A percentile compares a stretch with the other conserved stretches of the same genome.
These are phyloP conservation scores for Rutidosis leptorrhynchoides DNA, from an alignment of 129 eudicot genomes.

Conservation along the genomic window DNA sequence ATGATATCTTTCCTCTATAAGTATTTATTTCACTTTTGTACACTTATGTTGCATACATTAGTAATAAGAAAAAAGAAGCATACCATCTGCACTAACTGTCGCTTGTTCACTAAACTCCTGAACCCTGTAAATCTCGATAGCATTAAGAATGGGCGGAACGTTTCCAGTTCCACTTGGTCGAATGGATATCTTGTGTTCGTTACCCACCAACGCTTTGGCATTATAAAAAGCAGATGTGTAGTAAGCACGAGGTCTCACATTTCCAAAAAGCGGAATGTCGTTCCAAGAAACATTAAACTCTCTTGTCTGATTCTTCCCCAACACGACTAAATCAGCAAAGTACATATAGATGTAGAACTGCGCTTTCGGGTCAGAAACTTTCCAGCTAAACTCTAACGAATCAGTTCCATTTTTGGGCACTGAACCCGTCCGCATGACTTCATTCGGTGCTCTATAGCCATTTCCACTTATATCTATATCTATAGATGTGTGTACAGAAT, in stretches of 20 bases:
- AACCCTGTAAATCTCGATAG: conserved; percentile 33
- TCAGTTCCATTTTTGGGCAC: conserved; percentile 24
- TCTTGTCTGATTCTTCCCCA: conserved; percentile 26
- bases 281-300: conserved; percentile 38
- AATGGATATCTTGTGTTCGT: conserved; percentile 26
- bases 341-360: conserved; percentile 28
- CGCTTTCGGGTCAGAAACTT: conserved; percentile 17
- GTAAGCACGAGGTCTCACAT: conserved; percentile 29
- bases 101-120: conserved; percentile 13
- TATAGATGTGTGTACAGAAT: conserved; percentile 19
- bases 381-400: conserved; percentile 34
- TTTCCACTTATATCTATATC: conserved; percentile 33
- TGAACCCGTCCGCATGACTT: conserved; percentile 36
- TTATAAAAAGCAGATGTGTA: conserved; percentile 21
- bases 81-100: conserved; percentile 25
- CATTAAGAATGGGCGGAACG: conserved; percentile 31
- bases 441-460: conserved; percentile 33
- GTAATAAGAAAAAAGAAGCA: conserved; percentile 12
- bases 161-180: conserved; percentile 8
- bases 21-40: not conserved
- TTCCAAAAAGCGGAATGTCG: conserved; percentile 30
- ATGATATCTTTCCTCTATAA: not conserved
- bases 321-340: conserved; percentile 32
- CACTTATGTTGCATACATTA: not conserved
- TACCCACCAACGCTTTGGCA: conserved; percentile 25